Conservation (phyloP, 1,284 basidiomycete genomes). For the Sanghuangporus weigelae region DNA sequence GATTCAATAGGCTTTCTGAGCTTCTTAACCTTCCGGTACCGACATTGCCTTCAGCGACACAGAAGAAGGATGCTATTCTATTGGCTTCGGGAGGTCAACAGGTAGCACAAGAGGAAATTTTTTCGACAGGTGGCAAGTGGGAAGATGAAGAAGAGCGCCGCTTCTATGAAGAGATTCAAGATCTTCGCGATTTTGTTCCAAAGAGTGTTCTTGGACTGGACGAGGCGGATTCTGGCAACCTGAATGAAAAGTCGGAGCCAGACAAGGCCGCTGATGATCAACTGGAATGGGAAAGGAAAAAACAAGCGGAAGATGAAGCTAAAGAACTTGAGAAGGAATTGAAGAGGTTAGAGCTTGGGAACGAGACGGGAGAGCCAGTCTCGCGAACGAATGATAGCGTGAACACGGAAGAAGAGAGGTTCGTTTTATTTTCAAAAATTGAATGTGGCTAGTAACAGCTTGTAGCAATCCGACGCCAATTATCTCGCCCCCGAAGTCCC, state of each 20-base stretch:
- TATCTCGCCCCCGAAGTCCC: constrained; percentile 58
- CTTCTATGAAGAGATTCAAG: constrained; percentile 93
- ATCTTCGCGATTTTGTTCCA: constrained; percentile 89
- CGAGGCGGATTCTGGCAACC: constrained; percentile 34
- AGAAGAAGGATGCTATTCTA: constrained; percentile 73
- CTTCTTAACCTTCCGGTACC: constrained; percentile 81
- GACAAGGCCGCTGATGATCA: constrained; percentile 39
- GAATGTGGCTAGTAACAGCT: constrained; percentile 9
- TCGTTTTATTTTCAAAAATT: background rate
- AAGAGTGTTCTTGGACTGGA: constrained; percentile 83
- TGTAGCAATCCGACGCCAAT: constrained; percentile 54
- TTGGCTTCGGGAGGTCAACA: constrained; percentile 50
- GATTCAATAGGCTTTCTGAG: constrained; percentile 70
- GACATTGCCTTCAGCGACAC: constrained; percentile 71
- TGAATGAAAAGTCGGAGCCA: constrained; percentile 26
- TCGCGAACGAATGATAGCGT: constrained; percentile 22
- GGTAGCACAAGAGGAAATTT: constrained; percentile 53
- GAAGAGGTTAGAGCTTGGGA: constrained; percentile 38
- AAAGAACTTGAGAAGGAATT: constrained; percentile 70
- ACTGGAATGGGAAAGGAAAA: constrained; percentile 38
- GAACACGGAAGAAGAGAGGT: constrained; percentile 43
- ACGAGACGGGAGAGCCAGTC: constrained; percentile 30
- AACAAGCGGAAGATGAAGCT: constrained; percentile 47
- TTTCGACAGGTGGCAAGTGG: constrained; percentile 81
- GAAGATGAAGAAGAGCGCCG: constrained; percentile 95